A percentile compares a stretch with the other conserved stretches of the same genome.
Evolutionary conservation across 257 asterid species (phyloP).

Genomic region (Striga asiatica): DNA sequence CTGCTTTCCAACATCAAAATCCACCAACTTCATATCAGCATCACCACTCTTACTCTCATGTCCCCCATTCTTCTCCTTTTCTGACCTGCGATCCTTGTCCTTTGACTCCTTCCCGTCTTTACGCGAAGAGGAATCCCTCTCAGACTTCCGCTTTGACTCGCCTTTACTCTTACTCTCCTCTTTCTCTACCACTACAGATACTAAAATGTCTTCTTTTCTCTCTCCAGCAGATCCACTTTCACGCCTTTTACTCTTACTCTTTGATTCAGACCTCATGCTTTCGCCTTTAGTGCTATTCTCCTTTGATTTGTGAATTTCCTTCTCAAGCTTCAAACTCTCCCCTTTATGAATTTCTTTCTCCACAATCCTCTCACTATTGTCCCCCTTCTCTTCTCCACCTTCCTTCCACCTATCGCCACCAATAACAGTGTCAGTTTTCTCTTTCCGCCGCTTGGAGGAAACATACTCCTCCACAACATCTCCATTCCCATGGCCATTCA

Average conservation of each 20-base stretch:
- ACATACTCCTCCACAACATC: slow-evolving; percentile 60
- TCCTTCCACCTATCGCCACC: slow-evolving; percentile 80
- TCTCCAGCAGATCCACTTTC: slow-evolving; percentile 54
- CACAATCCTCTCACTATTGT: slow-evolving; percentile 27
- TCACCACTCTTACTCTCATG: slow-evolving; percentile 52
- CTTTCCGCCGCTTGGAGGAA: slow-evolving; percentile 73
- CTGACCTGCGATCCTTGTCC: slow-evolving; percentile 67
- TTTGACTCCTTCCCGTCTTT: slow-evolving; percentile 62
- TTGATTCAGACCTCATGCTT: slow-evolving; percentile 41
- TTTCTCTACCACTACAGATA: slow-evolving; percentile 39
- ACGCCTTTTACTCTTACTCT: slow-evolving; percentile 50
- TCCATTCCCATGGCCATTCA: slow-evolving; percentile 48
- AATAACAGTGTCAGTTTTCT: slow-evolving; percentile 32
- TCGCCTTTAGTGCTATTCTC: slow-evolving; percentile 39
- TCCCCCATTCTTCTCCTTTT: slow-evolving; percentile 58
- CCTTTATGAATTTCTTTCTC: slow-evolving; percentile 39
- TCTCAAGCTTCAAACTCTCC: slow-evolving; percentile 43
- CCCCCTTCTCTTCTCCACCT: slow-evolving; percentile 50
- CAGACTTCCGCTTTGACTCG: slow-evolving; percentile 77
- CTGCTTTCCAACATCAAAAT: slow-evolving; percentile 42
- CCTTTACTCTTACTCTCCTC: slow-evolving; percentile 51
- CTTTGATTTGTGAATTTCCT: slow-evolving; percentile 36
- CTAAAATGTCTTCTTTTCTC: slow-evolving; percentile 42
- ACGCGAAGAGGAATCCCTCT: slow-evolving; percentile 60
- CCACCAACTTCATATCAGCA: slow-evolving; percentile 27